Percentiles rank a stretch among this genome's conserved stretches.
These are phyloP conservation scores for Kentomonas sorsogonicus DNA, from an alignment of 208 protist species.

Conservation along the genomic window DNA sequence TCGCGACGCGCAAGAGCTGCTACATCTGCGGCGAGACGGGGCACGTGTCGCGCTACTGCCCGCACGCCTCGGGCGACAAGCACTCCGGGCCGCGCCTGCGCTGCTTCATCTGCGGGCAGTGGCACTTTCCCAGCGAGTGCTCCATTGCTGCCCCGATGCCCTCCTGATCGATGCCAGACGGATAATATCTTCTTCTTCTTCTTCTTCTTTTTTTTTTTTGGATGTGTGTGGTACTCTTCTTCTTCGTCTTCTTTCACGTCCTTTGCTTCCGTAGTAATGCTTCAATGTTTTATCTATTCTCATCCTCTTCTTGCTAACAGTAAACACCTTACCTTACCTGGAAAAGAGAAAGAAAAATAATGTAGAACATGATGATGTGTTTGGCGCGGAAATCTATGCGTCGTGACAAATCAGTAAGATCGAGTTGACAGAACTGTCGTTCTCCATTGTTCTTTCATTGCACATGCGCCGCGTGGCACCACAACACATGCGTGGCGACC, in stretches of 20 bases:
- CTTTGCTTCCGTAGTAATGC: too few species aligned
- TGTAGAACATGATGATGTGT: too few species aligned
- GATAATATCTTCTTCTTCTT: background rate
- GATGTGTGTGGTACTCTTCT: background rate
- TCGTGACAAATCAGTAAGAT: too few species aligned
- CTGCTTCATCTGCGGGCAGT: conserved; percentile 87
- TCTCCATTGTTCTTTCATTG: too few species aligned
- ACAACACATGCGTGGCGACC: too few species aligned
- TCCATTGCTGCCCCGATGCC: conserved; percentile 22
- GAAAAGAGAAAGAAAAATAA: too few species aligned
- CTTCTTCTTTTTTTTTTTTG: background rate
- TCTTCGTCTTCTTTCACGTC: background rate
- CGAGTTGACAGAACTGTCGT: too few species aligned
- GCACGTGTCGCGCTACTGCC: conserved; percentile 78
- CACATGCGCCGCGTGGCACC: too few species aligned
- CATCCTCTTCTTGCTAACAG: too few species aligned
- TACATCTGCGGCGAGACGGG: conserved; percentile 69
- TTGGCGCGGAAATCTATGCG: too few species aligned
- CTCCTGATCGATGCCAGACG: background rate
- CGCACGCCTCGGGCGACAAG: conserved; percentile 34
- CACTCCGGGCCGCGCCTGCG: conserved; percentile 62
- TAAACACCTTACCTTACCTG: too few species aligned
- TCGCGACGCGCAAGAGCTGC: conserved; percentile 62
- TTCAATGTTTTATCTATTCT: too few species aligned
- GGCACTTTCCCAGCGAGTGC: conserved; percentile 84